Base-by-base conservation (phyloP, 1,284 basidiomycete genomes). In the Chondrostereum purpureum region DNA sequence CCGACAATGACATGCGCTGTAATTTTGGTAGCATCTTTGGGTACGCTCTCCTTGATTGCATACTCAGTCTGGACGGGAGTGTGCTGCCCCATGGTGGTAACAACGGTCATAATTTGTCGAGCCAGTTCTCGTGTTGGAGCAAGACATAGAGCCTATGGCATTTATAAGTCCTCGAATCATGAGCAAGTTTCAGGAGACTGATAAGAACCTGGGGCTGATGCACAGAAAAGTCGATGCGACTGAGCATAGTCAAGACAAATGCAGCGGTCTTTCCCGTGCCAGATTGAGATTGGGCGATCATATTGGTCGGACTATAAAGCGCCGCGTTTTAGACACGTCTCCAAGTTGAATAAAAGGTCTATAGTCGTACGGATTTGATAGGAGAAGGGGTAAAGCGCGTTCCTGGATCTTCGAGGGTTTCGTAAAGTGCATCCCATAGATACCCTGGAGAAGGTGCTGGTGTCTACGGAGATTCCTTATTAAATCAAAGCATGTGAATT, bases 361-460 rank as follows among this genome's bases (percentile, higher is more conserved):
- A 33, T 58, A 46, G 46, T 19, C 84, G 55, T 52, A 95, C 92
- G 95, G 96, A 62, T 96, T 88, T 48, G 82, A 67, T 12, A 99
- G 79, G 20, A 99, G 77, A 31, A 99, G 73, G 2, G 96, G 96
- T 20, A 99, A 71, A 17, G 96, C 96, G 51, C 90, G 86, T 72
- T 98, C 96, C 71, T 99, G 96, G 53, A 99, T 99, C 70, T 99
- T 99, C 45, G 93, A 97, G 3, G 96, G 96, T 65, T 95, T 96
- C 45, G 91, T 89, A 68, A 98, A 99, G 34, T 92, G 92, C 81
- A 96, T 89, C 39, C 87, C 85, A 64, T 94, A 97, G 44, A 99
- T 80, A n/a, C 96, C 96, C 65, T 95, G 96, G 53, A 97, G 78
- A 21, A 99, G 75, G 63, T 97, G 89, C 42, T 80, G 73, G 63